phyloP scores from a whole-genome alignment of 495 filamentous ascomycete genomes.

The Trichocladium uniseriatum region DNA sequence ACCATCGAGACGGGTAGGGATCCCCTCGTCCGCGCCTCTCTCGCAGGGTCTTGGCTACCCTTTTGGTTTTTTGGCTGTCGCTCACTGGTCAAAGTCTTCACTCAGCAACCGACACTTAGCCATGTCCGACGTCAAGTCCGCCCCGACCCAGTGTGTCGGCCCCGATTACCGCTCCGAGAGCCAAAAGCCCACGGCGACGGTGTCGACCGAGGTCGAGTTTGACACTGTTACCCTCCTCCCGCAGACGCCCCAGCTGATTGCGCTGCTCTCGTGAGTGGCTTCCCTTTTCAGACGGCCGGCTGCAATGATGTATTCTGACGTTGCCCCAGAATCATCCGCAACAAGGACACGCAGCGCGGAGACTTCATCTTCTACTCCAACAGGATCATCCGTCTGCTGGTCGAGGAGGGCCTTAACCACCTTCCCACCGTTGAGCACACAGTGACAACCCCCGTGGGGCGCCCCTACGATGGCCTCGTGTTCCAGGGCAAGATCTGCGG shows the following conservation, averaged over 20 bases:
- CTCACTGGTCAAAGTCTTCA: not conserved
- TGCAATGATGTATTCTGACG: not conserved
- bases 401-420: slow-evolving; percentile 96
- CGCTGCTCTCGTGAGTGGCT: slow-evolving; percentile 79
- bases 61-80: not conserved
- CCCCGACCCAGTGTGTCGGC: slow-evolving; percentile 64
- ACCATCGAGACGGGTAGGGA: not conserved
- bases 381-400: slow-evolving; percentile 93
- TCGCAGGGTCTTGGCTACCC: not conserved
- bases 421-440: slow-evolving; percentile 81
- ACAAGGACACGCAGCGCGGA: slow-evolving; percentile 76
- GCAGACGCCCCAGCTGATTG: slow-evolving; percentile 94
- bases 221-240: slow-evolving; percentile 83
- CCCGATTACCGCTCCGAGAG: slow-evolving; percentile 66
- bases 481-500: slow-evolving; percentile 98
- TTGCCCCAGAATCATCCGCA: slow-evolving; percentile 73
- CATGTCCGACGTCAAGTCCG: slow-evolving; percentile 24
- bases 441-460: slow-evolving; percentile 83
- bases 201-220: slow-evolving; percentile 72
- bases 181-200: slow-evolving; percentile 80
- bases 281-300: slow-evolving; percentile 11
- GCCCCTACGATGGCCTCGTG: slow-evolving; percentile 79
- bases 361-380: slow-evolving; percentile 99
- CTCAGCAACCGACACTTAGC: not conserved
- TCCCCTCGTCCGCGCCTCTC: not conserved